Evolutionary conservation across 2,329 filamentous ascomycete genomes (phyloP).

Genomic region (Aspergillus vadensis): DNA sequence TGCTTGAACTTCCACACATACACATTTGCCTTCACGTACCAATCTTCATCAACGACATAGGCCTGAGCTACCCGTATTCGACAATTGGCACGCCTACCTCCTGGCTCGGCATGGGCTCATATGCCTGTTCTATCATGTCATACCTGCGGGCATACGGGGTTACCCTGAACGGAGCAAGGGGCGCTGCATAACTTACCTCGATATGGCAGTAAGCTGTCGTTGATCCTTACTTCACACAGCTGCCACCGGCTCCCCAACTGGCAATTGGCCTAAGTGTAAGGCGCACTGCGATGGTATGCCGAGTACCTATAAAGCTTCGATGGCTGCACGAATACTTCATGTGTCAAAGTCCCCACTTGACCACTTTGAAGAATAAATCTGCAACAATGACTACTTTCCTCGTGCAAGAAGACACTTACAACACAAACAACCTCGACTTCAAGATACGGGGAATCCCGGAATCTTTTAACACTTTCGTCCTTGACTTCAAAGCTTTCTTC

Average conservation of each 20-base stretch:
- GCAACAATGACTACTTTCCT: not conserved
- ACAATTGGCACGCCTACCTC: not conserved
- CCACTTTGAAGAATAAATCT: not conserved
- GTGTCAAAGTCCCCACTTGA: too few relatives aligned
- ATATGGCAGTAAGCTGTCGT: not conserved
- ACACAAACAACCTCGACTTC: not conserved
- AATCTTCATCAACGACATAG: too few relatives aligned
- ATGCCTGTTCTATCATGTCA: not conserved
- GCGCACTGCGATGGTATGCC: too few relatives aligned
- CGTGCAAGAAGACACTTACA: not conserved
- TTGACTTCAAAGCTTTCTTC: not conserved
- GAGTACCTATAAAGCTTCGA: too few relatives aligned
- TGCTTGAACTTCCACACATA: too few relatives aligned
- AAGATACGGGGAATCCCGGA: not conserved
- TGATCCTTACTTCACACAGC: not conserved
- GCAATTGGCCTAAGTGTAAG: too few relatives aligned
- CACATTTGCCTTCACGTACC: too few relatives aligned
- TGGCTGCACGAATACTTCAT: too few relatives aligned
- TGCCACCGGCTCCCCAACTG: not conserved
- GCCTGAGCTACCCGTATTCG: too few relatives aligned
- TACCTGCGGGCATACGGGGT: not conserved
- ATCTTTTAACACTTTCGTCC: too few relatives aligned
- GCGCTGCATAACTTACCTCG: not conserved
- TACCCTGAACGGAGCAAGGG: not conserved
- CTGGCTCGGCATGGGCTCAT: not conserved